A percentile compares a stretch with the other conserved stretches of the same genome.
These are phyloP conservation scores for Saitozyma podzolica DNA, from an alignment of 768 basidiomycete genomes.

Conservation along the genomic window DNA sequence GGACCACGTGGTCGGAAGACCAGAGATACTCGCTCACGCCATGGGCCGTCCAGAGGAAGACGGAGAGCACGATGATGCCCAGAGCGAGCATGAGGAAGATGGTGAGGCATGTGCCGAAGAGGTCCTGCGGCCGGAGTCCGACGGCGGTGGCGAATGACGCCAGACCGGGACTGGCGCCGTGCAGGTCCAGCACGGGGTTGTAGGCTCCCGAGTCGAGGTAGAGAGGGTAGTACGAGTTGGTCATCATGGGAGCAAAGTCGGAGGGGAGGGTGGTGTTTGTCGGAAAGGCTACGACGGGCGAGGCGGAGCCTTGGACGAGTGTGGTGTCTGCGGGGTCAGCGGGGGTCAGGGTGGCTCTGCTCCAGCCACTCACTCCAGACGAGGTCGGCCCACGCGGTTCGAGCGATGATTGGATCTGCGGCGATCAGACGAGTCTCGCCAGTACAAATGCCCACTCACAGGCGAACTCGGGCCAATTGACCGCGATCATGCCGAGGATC, in stretches of 20 bases:
- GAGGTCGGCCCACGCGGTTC: constrained; percentile 81
- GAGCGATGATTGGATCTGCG: constrained; percentile 82
- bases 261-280: constrained; percentile 64
- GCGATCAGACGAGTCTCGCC: not conserved
- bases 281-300: constrained; percentile 67
- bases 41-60: constrained; percentile 73
- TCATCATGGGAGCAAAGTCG: constrained; percentile 71
- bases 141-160: constrained; percentile 79
- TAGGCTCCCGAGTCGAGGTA: constrained; percentile 69
- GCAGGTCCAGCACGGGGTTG: constrained; percentile 71
- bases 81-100: constrained; percentile 79
- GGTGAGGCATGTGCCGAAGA: constrained; percentile 77
- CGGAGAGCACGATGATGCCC: constrained; percentile 67
- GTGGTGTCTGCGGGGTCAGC: constrained; percentile 65
- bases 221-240: constrained; percentile 69
- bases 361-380: constrained; percentile 50
- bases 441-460: constrained; percentile 60
- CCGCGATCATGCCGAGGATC: constrained; percentile 85
- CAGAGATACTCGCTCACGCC: constrained; percentile 45
- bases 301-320: constrained; percentile 58
- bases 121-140: constrained; percentile 76
- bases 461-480: constrained; percentile 88
- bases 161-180: constrained; percentile 66
- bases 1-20: not conserved
- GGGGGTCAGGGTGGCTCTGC: not conserved